These are phyloP conservation scores for Mimosa pudica DNA, from an alignment of 306 rosid species.

Conservation along the genomic window DNA sequence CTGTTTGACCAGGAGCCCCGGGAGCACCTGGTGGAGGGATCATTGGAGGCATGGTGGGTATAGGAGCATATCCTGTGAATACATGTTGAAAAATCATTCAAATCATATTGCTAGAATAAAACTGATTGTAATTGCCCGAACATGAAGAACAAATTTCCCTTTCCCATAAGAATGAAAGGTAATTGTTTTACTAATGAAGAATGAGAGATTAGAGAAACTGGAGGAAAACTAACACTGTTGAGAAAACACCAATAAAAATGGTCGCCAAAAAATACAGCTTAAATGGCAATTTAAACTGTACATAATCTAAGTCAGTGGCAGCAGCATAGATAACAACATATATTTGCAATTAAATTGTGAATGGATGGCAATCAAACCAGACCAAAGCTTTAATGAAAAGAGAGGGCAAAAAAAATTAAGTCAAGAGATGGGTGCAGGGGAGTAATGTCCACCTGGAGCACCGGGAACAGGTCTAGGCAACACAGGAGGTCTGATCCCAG, in stretches of 20 bases:
- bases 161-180: constrained; percentile 20
- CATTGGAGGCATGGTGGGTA: constrained; percentile 46
- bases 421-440: background rate
- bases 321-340: background rate
- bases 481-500: constrained; percentile 75
- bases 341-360: background rate
- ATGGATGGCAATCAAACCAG: background rate
- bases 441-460: constrained; percentile 62
- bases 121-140: constrained; percentile 15
- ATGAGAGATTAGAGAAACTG: background rate
- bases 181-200: constrained; percentile 12
- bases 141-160: constrained; percentile 8
- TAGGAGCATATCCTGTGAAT: constrained; percentile 42
- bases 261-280: background rate
- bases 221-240: background rate
- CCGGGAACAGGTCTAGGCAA: constrained; percentile 82
- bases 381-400: constrained; percentile 23
- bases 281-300: background rate
- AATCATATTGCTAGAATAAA: constrained; percentile 14
- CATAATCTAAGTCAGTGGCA: background rate
- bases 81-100: constrained; percentile 21
- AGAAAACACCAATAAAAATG: background rate
- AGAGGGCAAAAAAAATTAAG: constrained; percentile 2
- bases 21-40: constrained; percentile 56
- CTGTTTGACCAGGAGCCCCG: constrained; percentile 41